A percentile compares a stretch with the other conserved stretches of the same genome.
These are phyloP conservation scores for Ascochyta lentis DNA, from an alignment of 2,329 filamentous ascomycete species.

Conservation along the genomic window DNA sequence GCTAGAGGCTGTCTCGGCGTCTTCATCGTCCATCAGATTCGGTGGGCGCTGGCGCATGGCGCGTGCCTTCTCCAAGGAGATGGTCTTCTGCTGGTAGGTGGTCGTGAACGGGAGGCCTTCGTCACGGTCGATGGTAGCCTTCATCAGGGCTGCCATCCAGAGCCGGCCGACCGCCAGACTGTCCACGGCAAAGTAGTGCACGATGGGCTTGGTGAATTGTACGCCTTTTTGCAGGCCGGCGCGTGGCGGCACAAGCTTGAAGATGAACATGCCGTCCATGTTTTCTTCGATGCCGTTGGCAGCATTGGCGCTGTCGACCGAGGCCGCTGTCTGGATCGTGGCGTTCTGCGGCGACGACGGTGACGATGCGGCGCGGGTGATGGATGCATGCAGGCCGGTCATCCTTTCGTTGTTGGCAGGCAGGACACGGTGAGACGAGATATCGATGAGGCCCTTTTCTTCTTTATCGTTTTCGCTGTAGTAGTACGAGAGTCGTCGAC, in stretches of 20 bases:
- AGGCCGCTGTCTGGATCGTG: slow-evolving; percentile 49
- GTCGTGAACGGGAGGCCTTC: slow-evolving; percentile 77
- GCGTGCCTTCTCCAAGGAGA: slow-evolving; percentile 86
- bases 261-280: slow-evolving; percentile 80
- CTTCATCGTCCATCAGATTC: slow-evolving; percentile 72
- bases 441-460: slow-evolving; percentile 96
- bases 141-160: slow-evolving; percentile 99
- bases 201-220: slow-evolving; percentile 95
- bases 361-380: slow-evolving; percentile 82
- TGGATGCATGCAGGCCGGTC: slow-evolving; percentile 86
- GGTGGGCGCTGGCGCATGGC: slow-evolving; percentile 89
- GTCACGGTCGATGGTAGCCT: slow-evolving; percentile 96
- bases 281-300: slow-evolving; percentile 54
- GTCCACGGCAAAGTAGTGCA: slow-evolving; percentile 97
- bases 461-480: slow-evolving; percentile 92
- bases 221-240: slow-evolving; percentile 87
- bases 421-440: slow-evolving; percentile 95
- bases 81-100: slow-evolving; percentile 96
- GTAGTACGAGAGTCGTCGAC: slow-evolving; percentile 90
- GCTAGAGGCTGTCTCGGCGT: slow-evolving; percentile 40
- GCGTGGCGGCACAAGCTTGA: slow-evolving; percentile 93
- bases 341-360: slow-evolving; percentile 62
- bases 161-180: slow-evolving; percentile 85
- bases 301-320: slow-evolving; percentile 45
- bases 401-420: slow-evolving; percentile 91